phyloP scores from a whole-genome alignment of 1,284 basidiomycete species.

The Chalciporus sp. region DNA sequence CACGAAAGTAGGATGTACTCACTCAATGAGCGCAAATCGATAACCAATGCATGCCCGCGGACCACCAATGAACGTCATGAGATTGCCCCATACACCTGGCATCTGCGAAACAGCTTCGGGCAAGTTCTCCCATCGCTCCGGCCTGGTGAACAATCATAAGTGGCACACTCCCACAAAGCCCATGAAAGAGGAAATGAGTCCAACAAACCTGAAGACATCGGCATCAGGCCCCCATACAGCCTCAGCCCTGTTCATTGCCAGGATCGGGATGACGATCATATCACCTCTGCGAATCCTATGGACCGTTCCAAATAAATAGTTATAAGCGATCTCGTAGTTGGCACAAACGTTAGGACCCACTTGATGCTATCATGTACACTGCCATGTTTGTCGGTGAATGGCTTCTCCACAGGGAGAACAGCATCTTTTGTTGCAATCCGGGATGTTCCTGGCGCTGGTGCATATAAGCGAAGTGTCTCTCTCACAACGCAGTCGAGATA shows the following conservation, averaged over 20 bases:
- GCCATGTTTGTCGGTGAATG: constrained; percentile 46
- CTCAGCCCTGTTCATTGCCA: constrained; percentile 40
- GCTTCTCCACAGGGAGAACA: constrained; percentile 56
- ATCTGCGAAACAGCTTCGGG: constrained; percentile 48
- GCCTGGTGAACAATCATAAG: constrained; percentile 32
- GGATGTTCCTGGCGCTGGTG: constrained; percentile 58
- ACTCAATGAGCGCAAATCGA: constrained; percentile 71
- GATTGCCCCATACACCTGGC: constrained; percentile 61
- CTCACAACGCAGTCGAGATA: constrained; percentile 67
- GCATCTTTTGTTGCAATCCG: constrained; percentile 57
- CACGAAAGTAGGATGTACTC: constrained; percentile 18
- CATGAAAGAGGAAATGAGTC: not conserved
- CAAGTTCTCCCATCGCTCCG: constrained; percentile 58
- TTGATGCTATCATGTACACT: constrained; percentile 30
- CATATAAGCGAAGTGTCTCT: constrained; percentile 66
- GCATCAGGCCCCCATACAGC: constrained; percentile 51
- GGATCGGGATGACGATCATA: constrained; percentile 40
- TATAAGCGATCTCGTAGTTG: not conserved
- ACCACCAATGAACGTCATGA: constrained; percentile 64
- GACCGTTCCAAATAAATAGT: too few species aligned
- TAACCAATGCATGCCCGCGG: constrained; percentile 69
- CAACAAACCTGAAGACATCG: constrained; percentile 28
- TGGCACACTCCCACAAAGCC: not conserved
- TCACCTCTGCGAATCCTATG: constrained; percentile 41
- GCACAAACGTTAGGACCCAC: constrained; percentile 5